Conservation (phyloP, 78 protist genomes). For the Protostelium mycophagum region DNA sequence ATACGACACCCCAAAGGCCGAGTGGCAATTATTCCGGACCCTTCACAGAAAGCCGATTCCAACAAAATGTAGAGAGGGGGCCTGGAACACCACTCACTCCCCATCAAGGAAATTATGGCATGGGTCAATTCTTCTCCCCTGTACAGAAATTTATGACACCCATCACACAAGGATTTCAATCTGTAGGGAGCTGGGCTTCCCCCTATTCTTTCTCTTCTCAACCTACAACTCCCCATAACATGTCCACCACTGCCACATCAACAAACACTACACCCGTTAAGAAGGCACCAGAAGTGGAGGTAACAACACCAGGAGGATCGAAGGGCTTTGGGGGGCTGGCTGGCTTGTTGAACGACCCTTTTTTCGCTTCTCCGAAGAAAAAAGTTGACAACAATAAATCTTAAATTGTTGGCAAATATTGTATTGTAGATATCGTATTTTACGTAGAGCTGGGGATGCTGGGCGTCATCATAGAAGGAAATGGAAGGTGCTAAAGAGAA, state of each 20-base stretch:
- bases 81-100: background rate
- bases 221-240: too few species aligned
- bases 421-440: too few species aligned
- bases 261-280: background rate
- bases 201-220: too few species aligned
- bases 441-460: too few species aligned
- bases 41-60: background rate
- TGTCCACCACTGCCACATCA: too few species aligned
- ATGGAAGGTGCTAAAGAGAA: too few species aligned
- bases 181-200: background rate
- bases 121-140: background rate
- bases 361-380: background rate
- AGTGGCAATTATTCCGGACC: background rate
- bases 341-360: background rate
- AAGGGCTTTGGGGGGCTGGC: background rate
- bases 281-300: background rate
- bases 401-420: too few species aligned
- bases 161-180: background rate
- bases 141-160: background rate
- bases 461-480: too few species aligned
- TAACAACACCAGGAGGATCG: background rate
- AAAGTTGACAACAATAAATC: background rate
- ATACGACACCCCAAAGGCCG: background rate
- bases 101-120: background rate
- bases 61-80: too few species aligned